Percentiles rank a stretch among this genome's conserved stretches.
Conservation (phyloP, 2,329 filamentous ascomycete species). For the Trichoderma brevicompactum region DNA sequence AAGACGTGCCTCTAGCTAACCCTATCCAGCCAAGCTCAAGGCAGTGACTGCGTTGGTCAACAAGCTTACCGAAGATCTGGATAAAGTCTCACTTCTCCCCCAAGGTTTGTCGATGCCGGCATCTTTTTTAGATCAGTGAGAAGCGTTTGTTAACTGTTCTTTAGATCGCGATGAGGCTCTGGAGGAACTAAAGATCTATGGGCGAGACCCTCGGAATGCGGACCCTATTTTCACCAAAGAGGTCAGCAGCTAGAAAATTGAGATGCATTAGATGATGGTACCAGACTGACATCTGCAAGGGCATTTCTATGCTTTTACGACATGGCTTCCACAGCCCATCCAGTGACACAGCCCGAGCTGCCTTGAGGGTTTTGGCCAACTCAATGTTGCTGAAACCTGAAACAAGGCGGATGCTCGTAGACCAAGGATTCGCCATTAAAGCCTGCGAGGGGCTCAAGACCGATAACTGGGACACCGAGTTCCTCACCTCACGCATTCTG, state of each 20-base stretch:
- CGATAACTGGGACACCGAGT: constrained; percentile 81
- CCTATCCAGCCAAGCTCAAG: constrained; percentile 63
- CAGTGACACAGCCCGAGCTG: constrained; percentile 70
- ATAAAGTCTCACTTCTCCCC: constrained; percentile 60
- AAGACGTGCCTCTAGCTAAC: constrained; percentile 29
- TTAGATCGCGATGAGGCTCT: constrained; percentile 66
- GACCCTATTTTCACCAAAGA: constrained; percentile 83
- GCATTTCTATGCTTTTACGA: constrained; percentile 70
- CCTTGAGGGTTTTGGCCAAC: constrained; percentile 80
- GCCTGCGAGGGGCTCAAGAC: constrained; percentile 73
- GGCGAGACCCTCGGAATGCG: constrained; percentile 71
- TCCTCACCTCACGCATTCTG: constrained; percentile 61
- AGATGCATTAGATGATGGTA: neutral
- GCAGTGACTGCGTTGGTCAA: constrained; percentile 69
- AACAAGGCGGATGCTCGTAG: constrained; percentile 51
- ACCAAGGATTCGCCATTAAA: constrained; percentile 60
- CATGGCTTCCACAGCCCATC: constrained; percentile 74
- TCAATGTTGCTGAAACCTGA: constrained; percentile 60
- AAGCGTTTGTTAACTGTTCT: neutral
- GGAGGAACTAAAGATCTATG: constrained; percentile 68
- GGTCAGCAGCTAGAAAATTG: constrained; percentile 50
- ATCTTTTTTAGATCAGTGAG: constrained; percentile 10
- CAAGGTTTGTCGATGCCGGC: constrained; percentile 54
- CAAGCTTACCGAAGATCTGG: constrained; percentile 65
- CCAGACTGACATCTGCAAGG: constrained; percentile 46